Percentiles rank a stretch among this genome's conserved stretches.
phyloP scores from a whole-genome alignment of 805 yeast species.

The Clavispora phyllophila region DNA sequence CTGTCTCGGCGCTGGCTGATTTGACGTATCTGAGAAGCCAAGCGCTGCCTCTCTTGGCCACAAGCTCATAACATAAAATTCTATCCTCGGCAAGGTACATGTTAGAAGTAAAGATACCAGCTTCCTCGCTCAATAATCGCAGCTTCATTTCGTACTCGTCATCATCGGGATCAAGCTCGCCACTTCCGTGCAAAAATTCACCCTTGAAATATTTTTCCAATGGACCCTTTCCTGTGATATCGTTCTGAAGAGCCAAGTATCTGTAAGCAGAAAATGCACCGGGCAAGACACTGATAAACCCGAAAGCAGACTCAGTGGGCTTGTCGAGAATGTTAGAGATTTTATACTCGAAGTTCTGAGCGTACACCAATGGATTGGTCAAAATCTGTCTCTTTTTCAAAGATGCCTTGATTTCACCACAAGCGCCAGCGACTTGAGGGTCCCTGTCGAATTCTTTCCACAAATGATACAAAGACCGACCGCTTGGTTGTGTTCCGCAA shows the following conservation, averaged over 20 bases:
- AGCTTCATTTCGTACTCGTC: conserved; percentile 41
- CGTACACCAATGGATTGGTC: conserved; percentile 58
- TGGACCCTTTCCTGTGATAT: conserved; percentile 50
- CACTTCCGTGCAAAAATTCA: conserved; percentile 52
- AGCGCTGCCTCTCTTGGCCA: conserved; percentile 49
- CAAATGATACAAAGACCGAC: conserved; percentile 50
- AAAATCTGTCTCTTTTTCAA: conserved; percentile 43
- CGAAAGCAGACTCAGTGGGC: conserved; percentile 61
- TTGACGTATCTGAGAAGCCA: conserved; percentile 64
- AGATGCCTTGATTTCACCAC: conserved; percentile 66
- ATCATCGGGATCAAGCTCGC: conserved; percentile 55
- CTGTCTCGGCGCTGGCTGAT: conserved; percentile 62
- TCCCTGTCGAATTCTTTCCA: conserved; percentile 62
- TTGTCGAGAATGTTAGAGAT: conserved; percentile 64
- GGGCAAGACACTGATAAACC: conserved; percentile 60
- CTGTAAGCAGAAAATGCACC: conserved; percentile 69
- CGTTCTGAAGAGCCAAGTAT: conserved; percentile 53
- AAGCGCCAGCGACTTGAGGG: conserved; percentile 61
- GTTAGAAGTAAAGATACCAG: conserved; percentile 58
- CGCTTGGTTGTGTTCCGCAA: conserved; percentile 62
- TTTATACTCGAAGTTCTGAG: conserved; percentile 63
- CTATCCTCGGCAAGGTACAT: conserved; percentile 71
- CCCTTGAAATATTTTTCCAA: conserved; percentile 65
- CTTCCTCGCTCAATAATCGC: conserved; percentile 34
- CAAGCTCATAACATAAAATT: conserved; percentile 60